Evolutionary conservation across 345 rosid species (phyloP).

Genomic region (Gossypium australe): DNA sequence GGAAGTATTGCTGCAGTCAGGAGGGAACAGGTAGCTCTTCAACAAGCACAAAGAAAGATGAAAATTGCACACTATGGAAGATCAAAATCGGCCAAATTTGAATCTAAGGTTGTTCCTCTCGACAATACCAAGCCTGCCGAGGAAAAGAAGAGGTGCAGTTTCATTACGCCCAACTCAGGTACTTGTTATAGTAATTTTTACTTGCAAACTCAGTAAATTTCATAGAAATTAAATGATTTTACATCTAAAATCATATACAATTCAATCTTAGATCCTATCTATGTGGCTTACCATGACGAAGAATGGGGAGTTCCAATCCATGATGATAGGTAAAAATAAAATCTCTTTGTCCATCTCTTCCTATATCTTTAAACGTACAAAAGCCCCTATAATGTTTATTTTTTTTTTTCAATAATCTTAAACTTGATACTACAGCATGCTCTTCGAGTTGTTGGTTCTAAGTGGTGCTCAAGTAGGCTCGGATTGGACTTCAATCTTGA

Average conservation of each 20-base stretch:
- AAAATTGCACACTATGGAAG: conserved; percentile 61
- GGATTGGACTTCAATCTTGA: conserved; percentile 62
- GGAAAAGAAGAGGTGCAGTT: conserved; percentile 46
- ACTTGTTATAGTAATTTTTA: neutral
- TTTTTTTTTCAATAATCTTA: neutral
- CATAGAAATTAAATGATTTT: neutral
- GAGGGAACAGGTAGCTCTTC: conserved; percentile 56
- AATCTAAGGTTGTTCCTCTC: conserved; percentile 26
- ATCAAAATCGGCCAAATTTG: conserved; percentile 52
- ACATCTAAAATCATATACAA: neutral
- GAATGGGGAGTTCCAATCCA: conserved; percentile 72
- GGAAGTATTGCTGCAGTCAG: conserved; percentile 66
- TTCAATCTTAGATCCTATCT: conserved; percentile 42
- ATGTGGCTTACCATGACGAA: conserved; percentile 55
- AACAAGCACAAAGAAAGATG: conserved; percentile 58
- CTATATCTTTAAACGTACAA: neutral
- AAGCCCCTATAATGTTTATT: neutral
- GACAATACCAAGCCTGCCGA: conserved; percentile 16
- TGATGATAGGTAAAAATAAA: conserved; percentile 37
- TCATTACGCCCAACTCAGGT: conserved; percentile 61
- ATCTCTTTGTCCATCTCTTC: neutral
- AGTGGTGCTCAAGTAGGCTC: conserved; percentile 66
- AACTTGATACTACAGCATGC: conserved; percentile 26
- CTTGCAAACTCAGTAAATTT: neutral
- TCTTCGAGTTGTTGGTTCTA: conserved; percentile 53